phyloP scores from a whole-genome alignment of 345 rosid species.

The Combretum micranthum region DNA sequence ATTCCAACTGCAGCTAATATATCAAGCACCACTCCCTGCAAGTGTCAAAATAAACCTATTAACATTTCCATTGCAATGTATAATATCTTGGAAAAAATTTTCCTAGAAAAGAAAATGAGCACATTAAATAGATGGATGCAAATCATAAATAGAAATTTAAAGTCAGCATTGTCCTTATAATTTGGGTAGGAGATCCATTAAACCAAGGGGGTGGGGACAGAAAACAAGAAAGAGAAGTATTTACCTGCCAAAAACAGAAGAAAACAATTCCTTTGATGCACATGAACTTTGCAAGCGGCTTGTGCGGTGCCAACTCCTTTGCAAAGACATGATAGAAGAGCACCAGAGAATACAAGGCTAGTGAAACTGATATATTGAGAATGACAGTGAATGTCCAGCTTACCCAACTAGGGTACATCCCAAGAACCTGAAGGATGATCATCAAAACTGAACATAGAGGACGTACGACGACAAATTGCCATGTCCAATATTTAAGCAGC shows the following conservation, averaged over 20 bases:
- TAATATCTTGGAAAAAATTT: too few species aligned
- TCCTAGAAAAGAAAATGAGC: background rate
- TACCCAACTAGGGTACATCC: slow-evolving; percentile 79
- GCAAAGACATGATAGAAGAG: slow-evolving; percentile 89
- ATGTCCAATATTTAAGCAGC: slow-evolving; percentile 90
- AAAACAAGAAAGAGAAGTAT: background rate
- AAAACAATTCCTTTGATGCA: slow-evolving; percentile 98
- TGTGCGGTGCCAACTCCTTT: slow-evolving; percentile 87
- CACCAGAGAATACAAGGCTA: slow-evolving; percentile 85
- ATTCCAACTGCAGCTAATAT: slow-evolving; percentile 63
- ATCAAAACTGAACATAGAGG: slow-evolving; percentile 82
- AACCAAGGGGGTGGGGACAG: background rate
- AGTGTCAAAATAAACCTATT: background rate
- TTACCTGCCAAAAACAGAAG: slow-evolving; percentile 99
- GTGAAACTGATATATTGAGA: slow-evolving; percentile 79
- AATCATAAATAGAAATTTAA: slow-evolving; percentile 3
- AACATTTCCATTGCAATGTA: background rate
- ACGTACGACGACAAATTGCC: slow-evolving; percentile 88
- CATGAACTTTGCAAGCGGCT: slow-evolving; percentile 91
- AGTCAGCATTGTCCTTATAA: too few species aligned
- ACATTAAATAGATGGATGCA: too few species aligned
- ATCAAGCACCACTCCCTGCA: slow-evolving; percentile 73
- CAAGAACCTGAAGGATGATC: slow-evolving; percentile 60
- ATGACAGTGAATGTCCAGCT: slow-evolving; percentile 92
- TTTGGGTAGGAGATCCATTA: background rate